Conservation (phyloP, 78 protist genomes). For the Bodo saltans region DNA sequence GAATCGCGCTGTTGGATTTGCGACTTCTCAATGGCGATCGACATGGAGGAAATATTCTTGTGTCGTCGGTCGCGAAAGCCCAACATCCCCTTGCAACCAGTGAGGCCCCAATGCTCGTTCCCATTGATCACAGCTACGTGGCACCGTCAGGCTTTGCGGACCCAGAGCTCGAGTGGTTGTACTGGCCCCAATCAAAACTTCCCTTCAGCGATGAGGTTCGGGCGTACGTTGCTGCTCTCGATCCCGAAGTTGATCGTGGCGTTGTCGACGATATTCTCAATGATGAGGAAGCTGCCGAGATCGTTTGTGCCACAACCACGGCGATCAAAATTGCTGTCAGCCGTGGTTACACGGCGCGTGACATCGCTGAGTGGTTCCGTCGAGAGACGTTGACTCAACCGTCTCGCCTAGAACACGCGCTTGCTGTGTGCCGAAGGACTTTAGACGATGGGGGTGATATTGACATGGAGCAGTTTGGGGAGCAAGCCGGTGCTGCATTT, state of each 20-base stretch:
- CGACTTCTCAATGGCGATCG: background rate
- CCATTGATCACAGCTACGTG: constrained; percentile 17
- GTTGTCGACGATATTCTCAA: background rate
- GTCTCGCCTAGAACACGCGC: background rate
- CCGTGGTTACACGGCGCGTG: background rate
- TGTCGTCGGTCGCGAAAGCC: background rate
- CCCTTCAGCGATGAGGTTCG: background rate
- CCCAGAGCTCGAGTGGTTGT: constrained; percentile 18
- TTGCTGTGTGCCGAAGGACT: background rate
- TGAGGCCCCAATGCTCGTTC: background rate
- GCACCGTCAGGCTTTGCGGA: background rate
- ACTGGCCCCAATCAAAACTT: constrained; percentile 5
- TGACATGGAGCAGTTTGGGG: constrained; percentile 1
- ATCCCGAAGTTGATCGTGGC: constrained; percentile 5
- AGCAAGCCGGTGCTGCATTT: background rate
- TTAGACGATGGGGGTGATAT: background rate
- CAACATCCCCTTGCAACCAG: background rate
- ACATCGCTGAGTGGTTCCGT: constrained; percentile 4
- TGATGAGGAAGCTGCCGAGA: constrained; percentile 4
- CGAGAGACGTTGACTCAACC: background rate
- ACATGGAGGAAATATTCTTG: constrained; percentile 20
- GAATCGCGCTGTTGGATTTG: constrained; percentile 12
- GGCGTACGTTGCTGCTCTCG: background rate
- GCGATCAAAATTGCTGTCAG: background rate
- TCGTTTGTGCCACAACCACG: background rate